Base-by-base conservation (phyloP, 2,329 filamentous ascomycete genomes). In the Fusarium compactum region DNA sequence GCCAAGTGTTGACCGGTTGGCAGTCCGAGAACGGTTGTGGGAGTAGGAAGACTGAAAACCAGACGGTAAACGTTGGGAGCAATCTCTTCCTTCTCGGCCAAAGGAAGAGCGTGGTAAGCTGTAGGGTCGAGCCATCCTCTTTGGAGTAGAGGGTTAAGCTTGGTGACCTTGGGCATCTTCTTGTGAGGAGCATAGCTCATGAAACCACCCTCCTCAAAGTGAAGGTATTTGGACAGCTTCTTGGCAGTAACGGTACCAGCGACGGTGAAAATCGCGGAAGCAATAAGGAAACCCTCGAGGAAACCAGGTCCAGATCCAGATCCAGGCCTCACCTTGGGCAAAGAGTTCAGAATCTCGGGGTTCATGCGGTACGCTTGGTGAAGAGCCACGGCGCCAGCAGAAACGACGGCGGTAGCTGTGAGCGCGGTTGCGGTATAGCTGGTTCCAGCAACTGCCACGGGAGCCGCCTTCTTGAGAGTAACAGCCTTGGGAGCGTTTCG, bases 1-100 rank as follows among this genome's bases (percentile, higher is more conserved):
- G 85, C 81, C 6, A 89, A 81, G 66, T 89, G 87, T 71, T 89
- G 86, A 8, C 87, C 87, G 10, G 84, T 86, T 0, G 87, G 87
- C 11, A 89, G 80, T 3, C 87, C 86, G 4, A 88, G 80, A 0
- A 86, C 78, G 4, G 82, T 80, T 11, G 75, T 71, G 1, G 77
- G 68, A 0, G 78, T 79, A 1, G 87, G 86, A 4, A 89, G 80
- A 27, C 80, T 76, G 41, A 89, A 87, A 8, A 80, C 77, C 14
- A 86, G 79, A 24, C 80, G 80, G 74, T 82, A 86, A 8, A 84
- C 82, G 48, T 82, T 80, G 7, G 83, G 82, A 2, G 83, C 78
- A 15, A 85, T 60, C 9, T 78, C 62, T 9, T 75, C 75, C 67
- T 84, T 85, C 30, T 76, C 72, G 8, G 73, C 69, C 2, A 89